Base-by-base conservation (phyloP, 371 early-diverging fungal species). In the Mucor racemosus region DNA sequence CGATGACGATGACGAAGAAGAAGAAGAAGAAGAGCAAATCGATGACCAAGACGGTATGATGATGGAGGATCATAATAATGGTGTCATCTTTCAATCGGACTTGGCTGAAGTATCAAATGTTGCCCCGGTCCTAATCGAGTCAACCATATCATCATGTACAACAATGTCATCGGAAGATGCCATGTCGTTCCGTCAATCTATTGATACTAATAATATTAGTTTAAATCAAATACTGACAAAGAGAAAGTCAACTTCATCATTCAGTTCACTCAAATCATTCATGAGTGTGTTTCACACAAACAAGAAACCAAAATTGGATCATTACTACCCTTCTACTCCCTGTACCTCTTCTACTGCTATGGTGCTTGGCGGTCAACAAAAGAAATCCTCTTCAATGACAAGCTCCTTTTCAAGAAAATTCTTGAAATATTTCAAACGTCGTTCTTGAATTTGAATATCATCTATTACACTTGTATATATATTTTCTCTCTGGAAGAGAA, bases 201-300 rank as follows among this genome's bases (percentile, higher is more conserved):
- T 26, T 11, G 19, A 50, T 31, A 40, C 36, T 7, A 39, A 13
- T 14, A 36, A 11, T 35, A 15, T 17, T n/a, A 55, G 33, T n/a
- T n/a, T 55, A 5, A 34, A 34, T 15, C 57, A 31, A 44, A 42
- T 35, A 17, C n/a, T 66, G 42, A 55, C 53, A 54, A 66, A 66
- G 31, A 60, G 56, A 60, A 60, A 56, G 17, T 66, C 66, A 0
- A 66, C 46, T 6, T 66, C 61, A 34, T 66, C 66, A 10, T 60
- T 60, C 31, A 60, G 61, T 26, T 66, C 66, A 17, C 31, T 66
- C 15, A 66, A 60, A 19, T 66, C 60, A 2, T 55, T 66, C 15
- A 66, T 66, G 55, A 53, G 42, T 31, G 56, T 54, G 9, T 55
- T 66, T n/a, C 41, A 60, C 34, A 19, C 9, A 6, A 48, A 15